phyloP scores from a whole-genome alignment of 805 yeast species.

The Barnettozyma salicaria region DNA sequence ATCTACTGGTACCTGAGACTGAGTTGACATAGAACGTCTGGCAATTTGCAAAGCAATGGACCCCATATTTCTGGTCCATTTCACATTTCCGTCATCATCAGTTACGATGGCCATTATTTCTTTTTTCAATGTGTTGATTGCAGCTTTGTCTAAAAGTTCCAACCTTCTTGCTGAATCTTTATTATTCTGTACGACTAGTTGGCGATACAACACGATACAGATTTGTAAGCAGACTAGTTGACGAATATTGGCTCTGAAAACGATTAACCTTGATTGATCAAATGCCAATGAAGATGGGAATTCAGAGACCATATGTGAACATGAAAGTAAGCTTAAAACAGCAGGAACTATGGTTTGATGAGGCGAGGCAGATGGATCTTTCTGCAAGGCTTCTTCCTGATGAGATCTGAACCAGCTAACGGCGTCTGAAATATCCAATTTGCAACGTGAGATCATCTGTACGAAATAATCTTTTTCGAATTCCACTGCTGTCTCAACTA shows the following conservation, averaged over 20 bases:
- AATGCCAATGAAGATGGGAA: constrained; percentile 81
- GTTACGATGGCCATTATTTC: constrained; percentile 75
- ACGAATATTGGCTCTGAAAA: constrained; percentile 78
- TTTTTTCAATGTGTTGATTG: constrained; percentile 46
- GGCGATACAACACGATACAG: constrained; percentile 67
- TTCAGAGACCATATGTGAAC: constrained; percentile 74
- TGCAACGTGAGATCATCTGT: constrained; percentile 54
- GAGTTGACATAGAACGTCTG: constrained; percentile 30
- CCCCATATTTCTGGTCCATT: constrained; percentile 82
- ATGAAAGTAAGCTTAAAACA: constrained; percentile 60
- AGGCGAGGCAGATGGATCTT: constrained; percentile 22
- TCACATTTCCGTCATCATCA: constrained; percentile 79
- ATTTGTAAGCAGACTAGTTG: constrained; percentile 77
- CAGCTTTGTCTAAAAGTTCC: constrained; percentile 31
- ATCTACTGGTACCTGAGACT: constrained; percentile 27
- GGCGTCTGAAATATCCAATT: constrained; percentile 25
- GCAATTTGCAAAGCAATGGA: constrained; percentile 65
- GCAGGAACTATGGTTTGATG: constrained; percentile 42
- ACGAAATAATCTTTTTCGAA: constrained; percentile 79
- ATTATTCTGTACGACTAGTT: constrained; percentile 38
- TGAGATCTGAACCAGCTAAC: constrained; percentile 23
- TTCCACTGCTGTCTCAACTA: constrained; percentile 81
- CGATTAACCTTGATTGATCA: constrained; percentile 73
- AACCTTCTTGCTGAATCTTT: constrained; percentile 20
- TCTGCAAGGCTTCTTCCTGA: constrained; percentile 10